Conservation (phyloP, 2,329 filamentous ascomycete genomes). For the Arthrobotrys conoides region DNA sequence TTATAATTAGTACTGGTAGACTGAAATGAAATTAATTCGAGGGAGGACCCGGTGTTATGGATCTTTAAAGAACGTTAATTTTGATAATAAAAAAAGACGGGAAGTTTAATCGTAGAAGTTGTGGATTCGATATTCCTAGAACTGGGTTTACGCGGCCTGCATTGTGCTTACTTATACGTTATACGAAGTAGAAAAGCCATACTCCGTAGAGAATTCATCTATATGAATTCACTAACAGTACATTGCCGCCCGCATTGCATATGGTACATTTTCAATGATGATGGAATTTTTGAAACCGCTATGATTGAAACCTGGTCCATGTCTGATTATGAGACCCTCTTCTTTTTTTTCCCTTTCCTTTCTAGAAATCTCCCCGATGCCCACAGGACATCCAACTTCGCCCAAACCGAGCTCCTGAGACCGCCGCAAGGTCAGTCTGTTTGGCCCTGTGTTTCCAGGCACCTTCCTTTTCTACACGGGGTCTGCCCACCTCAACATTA, state of each 20-base stretch:
- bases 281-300: background rate
- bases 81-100: background rate
- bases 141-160: background rate
- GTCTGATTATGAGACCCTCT: constrained; percentile 8
- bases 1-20: constrained; percentile 9
- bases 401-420: constrained; percentile 8
- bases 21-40: background rate
- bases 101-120: background rate
- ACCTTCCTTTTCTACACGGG: background rate
- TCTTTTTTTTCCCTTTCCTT: background rate
- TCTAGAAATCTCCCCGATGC: background rate
- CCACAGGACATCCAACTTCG: background rate
- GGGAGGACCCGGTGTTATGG: background rate
- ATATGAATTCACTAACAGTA: background rate
- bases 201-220: too few species aligned
- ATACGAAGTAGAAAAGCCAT: too few species aligned
- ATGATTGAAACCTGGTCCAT: background rate
- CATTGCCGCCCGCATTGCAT: background rate
- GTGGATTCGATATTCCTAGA: background rate
- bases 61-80: background rate
- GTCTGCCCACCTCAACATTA: background rate
- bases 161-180: background rate
- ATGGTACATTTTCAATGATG: background rate
- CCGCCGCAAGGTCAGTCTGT: background rate
- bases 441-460: constrained; percentile 6